Conservation (phyloP, 306 rosid species). For the Ochetophila trinervis region DNA sequence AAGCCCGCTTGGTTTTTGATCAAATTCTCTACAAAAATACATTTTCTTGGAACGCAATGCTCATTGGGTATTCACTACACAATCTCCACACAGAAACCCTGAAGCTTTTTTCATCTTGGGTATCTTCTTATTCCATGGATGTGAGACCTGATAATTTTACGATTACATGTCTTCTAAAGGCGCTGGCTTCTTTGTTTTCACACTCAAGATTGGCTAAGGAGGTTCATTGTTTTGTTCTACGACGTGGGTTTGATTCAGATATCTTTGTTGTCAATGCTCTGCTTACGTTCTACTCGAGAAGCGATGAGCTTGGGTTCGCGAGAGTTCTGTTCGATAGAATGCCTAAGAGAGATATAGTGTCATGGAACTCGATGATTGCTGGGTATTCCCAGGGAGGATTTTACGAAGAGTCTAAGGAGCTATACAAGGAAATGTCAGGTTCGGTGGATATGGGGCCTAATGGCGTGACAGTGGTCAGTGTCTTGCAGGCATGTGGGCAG, state of each 20-base stretch:
- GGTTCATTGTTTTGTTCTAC: slow-evolving; percentile 56
- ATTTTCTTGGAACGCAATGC: slow-evolving; percentile 80
- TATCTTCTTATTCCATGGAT: slow-evolving; percentile 10
- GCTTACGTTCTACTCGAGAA: slow-evolving; percentile 60
- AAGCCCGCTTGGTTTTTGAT: slow-evolving; percentile 69
- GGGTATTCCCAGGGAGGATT: slow-evolving; percentile 76
- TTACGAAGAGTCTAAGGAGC: slow-evolving; percentile 58
- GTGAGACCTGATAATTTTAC: slow-evolving; percentile 54
- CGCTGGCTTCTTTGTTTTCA: slow-evolving; percentile 36
- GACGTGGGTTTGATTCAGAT: slow-evolving; percentile 48
- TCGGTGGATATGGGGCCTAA: slow-evolving; percentile 42
- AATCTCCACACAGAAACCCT: slow-evolving; percentile 45
- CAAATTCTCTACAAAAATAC: slow-evolving; percentile 44
- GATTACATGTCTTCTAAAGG: slow-evolving; percentile 57
- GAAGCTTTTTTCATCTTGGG: slow-evolving; percentile 45
- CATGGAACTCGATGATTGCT: slow-evolving; percentile 88
- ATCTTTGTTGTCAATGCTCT: slow-evolving; percentile 61
- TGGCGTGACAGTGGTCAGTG: slow-evolving; percentile 52
- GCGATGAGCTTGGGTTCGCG: slow-evolving; percentile 49
- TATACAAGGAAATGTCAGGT: slow-evolving; percentile 52
- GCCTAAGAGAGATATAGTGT: slow-evolving; percentile 52
- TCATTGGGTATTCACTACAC: slow-evolving; percentile 57
- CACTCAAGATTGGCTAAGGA: slow-evolving; percentile 31
- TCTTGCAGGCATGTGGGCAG: slow-evolving; percentile 90
- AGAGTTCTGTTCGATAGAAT: slow-evolving; percentile 58